Evolutionary conservation across 2,329 filamentous ascomycete genomes (phyloP).

Genomic region (Trichoderma breve): DNA sequence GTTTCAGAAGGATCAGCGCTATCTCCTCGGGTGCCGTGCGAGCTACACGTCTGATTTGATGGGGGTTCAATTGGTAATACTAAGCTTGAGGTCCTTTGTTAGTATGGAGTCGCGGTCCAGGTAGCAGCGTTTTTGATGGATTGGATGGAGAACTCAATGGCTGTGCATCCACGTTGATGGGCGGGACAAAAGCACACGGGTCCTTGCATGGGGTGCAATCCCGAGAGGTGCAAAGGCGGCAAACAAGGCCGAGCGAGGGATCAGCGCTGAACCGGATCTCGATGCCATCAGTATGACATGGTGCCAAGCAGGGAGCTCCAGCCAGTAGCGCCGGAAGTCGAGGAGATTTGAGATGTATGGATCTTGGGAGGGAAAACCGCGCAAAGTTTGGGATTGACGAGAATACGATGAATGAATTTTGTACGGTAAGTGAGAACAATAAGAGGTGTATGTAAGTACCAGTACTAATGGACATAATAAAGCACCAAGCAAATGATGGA

Average conservation of each 20-base stretch:
- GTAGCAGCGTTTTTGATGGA: not conserved
- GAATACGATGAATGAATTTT: not conserved
- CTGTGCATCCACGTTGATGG: slow-evolving; percentile 2
- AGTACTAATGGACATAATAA: not conserved
- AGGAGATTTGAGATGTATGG: not conserved
- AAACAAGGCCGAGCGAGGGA: not conserved
- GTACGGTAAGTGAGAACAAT: too few species aligned
- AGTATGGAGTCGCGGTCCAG: not conserved
- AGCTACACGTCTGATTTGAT: not conserved
- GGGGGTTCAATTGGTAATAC: not conserved
- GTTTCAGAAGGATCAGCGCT: not conserved
- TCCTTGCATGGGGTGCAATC: slow-evolving; percentile 15
- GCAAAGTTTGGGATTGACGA: not conserved
- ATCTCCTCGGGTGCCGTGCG: not conserved
- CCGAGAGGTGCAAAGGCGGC: not conserved
- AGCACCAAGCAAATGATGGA: not conserved
- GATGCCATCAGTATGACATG: slow-evolving; percentile 13
- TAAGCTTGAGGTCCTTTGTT: not conserved
- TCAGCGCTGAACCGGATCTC: not conserved
- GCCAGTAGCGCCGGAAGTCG: not conserved
- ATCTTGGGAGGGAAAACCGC: not conserved
- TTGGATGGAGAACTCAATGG: not conserved
- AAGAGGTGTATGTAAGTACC: not conserved
- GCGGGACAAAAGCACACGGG: slow-evolving; percentile 7
- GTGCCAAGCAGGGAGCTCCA: not conserved